phyloP scores from a whole-genome alignment of 108 stramenopile species.

The Conticribra guillardii region DNA sequence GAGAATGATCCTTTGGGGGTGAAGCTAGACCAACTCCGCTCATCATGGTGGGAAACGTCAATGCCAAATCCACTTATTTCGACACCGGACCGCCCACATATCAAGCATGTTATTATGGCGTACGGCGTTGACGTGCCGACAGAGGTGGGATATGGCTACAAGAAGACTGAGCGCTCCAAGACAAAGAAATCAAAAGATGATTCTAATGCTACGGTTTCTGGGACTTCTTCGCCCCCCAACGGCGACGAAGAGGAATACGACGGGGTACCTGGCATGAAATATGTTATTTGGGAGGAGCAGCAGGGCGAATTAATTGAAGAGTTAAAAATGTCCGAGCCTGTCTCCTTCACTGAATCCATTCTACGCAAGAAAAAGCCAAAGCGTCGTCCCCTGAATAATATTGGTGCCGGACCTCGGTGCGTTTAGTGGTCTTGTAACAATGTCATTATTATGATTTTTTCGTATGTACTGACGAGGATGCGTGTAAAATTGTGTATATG shows the following conservation, averaged over 20 bases:
- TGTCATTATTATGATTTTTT: no score
- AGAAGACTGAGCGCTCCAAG: constrained; percentile 26
- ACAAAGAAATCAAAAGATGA: not conserved
- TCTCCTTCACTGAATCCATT: constrained; percentile 44
- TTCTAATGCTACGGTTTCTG: constrained; percentile 1
- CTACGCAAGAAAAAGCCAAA: constrained; percentile 65
- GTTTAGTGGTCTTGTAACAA: no score
- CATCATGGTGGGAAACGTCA: constrained; percentile 65
- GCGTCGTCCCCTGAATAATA: constrained; percentile 33
- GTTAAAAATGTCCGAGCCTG: constrained; percentile 22
- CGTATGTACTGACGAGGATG: no score
- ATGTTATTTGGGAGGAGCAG: constrained; percentile 71
- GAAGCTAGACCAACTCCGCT: constrained; percentile 71
- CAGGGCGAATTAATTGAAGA: constrained; percentile 53
- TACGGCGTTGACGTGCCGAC: constrained; percentile 88
- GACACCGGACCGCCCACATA: constrained; percentile 82
- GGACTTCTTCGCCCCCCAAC: not conserved
- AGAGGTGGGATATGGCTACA: constrained; percentile 76
- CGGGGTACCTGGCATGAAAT: constrained; percentile 44
- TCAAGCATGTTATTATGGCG: constrained; percentile 85
- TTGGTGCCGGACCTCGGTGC: constrained; percentile 23
- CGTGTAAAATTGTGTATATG: no score
- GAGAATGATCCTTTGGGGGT: constrained; percentile 63
- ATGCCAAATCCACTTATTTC: constrained; percentile 72
- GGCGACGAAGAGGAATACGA: constrained; percentile 19